Evolutionary conservation across 192 early-diverging fungal species (phyloP).

Genomic region (Umbelopsis ramanniana): DNA sequence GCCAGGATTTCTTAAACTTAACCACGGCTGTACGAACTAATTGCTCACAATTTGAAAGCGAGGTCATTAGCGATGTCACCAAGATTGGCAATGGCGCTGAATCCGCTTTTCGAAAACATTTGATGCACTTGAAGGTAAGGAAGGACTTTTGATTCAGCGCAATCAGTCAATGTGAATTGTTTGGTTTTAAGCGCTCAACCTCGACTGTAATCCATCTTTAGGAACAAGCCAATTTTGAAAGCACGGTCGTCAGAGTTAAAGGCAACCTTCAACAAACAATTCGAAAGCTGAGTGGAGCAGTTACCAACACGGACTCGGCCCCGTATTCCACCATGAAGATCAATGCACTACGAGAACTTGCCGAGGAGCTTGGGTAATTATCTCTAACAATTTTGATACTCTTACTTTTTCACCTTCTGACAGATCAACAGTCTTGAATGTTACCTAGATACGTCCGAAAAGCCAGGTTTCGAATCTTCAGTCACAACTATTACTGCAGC

Average conservation of each 20-base stretch:
- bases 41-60: conserved; percentile 45
- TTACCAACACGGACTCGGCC: conserved; percentile 22
- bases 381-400: too few relatives aligned
- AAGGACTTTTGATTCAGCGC: background rate
- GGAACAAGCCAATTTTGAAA: conserved; percentile 41
- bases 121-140: conserved; percentile 39
- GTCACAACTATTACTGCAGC: conserved; percentile 39
- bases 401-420: background rate
- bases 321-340: conserved; percentile 21
- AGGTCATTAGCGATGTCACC: conserved; percentile 41
- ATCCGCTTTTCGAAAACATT: conserved; percentile 41
- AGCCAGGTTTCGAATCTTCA: conserved; percentile 22
- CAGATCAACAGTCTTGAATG: conserved; percentile 26
- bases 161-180: too few relatives aligned
- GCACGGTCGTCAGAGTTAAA: conserved; percentile 34
- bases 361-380: conserved; percentile 33
- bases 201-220: background rate
- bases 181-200: background rate
- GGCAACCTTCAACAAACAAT: conserved; percentile 27
- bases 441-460: conserved; percentile 41
- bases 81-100: conserved; percentile 40
- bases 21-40: conserved; percentile 33
- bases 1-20: conserved; percentile 35
- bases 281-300: conserved; percentile 22
- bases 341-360: conserved; percentile 29